Evolutionary conservation across 1,284 basidiomycete genomes (phyloP).

Genomic region (Vanrija pseudolonga): DNA sequence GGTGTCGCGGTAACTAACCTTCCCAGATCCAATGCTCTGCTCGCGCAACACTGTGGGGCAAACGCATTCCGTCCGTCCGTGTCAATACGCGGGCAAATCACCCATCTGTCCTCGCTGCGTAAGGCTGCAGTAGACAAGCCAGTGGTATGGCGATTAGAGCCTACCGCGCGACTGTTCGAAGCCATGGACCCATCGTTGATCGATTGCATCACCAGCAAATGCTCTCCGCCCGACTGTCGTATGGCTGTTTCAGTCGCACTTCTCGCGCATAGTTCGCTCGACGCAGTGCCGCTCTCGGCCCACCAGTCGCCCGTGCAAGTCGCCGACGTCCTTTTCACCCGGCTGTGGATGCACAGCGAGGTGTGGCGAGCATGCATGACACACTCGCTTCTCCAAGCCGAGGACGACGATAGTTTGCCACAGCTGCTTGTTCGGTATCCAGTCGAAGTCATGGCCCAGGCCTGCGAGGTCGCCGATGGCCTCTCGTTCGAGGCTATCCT

Average conservation of each 20-base stretch:
- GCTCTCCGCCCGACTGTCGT: background rate
- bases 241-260: background rate
- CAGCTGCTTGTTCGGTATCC: background rate
- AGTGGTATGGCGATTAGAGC: background rate
- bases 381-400: background rate
- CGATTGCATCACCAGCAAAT: background rate
- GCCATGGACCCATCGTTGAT: background rate
- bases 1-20: background rate
- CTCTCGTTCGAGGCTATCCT: background rate
- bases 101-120: background rate
- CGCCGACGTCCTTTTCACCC: background rate
- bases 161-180: background rate
- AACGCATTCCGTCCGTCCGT: background rate
- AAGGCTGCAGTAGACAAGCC: too few species aligned
- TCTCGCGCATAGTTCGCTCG: background rate
- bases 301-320: background rate
- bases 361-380: conserved; percentile 1
- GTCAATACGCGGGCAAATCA: background rate
- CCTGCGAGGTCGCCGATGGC: background rate
- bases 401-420: too few species aligned
- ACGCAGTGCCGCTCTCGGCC: background rate
- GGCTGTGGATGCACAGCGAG: conserved; percentile 1
- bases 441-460: background rate
- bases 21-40: background rate
- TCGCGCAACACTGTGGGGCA: background rate